Evolutionary conservation across 768 basidiomycete species (phyloP), one percentile per base, ranked within the genome.

Genomic region (Rhizopogon rudus): DNA sequence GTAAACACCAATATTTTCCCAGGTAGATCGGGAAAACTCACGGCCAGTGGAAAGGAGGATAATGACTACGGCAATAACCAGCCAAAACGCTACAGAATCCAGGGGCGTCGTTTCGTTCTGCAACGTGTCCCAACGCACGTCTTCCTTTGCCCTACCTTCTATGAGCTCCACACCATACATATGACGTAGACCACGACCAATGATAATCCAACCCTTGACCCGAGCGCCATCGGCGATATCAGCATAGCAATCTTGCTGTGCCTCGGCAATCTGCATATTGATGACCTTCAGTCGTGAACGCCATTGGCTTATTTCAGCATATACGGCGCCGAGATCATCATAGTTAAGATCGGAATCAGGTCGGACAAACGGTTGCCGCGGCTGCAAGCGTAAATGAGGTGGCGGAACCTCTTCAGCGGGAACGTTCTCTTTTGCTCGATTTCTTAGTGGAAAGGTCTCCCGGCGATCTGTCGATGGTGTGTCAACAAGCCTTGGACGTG

Each of bases 131-230:
- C 90, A 93, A 52, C 86, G 72, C 37, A 93, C 82, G 66, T 92
- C 90, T 63, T 92, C 89, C 67, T 88, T 91, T 13, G 88, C 86
- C 56, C 87, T 73, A 2, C 91, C 91, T 64, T 89, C 86, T 22
- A 93, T 90, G 37, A 87, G 71, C 64, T 87, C 73, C 5, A 87
- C 68, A 2, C 83, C 82, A 31, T 82, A 82, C 28, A 92, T 66
- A 60, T 77, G 79, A 53, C 82, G 69, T 56, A 91, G 66, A 1
- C 87, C 88, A 28, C 81, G 76, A 8, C 91, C 91, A 40, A 89
- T 78, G 65, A 93, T 70, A 52, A 93, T 65, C 88, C 89, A 92
- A 0, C 91, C 91, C 61, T 85, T 86, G 56, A 88, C 79, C 44
- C 78, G 72, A 31, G 77, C 74, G 7, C 90, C 90, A 52, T 82